These are phyloP conservation scores for Flaveria sonorensis DNA, from an alignment of 129 eudicot genomes.

Conservation along the genomic window DNA sequence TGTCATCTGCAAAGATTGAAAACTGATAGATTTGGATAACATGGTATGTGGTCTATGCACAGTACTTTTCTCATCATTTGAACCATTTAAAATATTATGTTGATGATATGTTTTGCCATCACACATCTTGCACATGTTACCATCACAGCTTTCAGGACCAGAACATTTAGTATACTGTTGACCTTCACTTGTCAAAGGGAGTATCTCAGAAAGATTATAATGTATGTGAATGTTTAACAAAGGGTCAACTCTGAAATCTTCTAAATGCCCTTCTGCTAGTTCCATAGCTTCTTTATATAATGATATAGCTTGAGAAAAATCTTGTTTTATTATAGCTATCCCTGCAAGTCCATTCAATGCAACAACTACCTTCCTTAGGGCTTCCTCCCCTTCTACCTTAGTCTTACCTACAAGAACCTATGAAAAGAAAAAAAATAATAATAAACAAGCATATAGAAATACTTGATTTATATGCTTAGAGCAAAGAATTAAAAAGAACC, in stretches of 20 bases:
- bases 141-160: constrained; percentile 36
- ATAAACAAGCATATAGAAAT: neutral
- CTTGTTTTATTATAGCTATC: constrained; percentile 73
- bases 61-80: constrained; percentile 22
- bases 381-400: constrained; percentile 95
- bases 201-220: constrained; percentile 81
- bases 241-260: constrained; percentile 92
- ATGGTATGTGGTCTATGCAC: constrained; percentile 25
- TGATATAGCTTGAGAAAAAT: constrained; percentile 60
- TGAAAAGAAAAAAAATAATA: constrained; percentile 20
- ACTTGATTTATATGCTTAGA: neutral
- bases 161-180: constrained; percentile 27
- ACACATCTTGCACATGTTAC: constrained; percentile 34
- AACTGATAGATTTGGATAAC: constrained; percentile 35
- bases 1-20: constrained; percentile 48
- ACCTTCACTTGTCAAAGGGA: constrained; percentile 43
- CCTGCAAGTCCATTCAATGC: constrained; percentile 95
- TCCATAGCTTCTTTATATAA: constrained; percentile 77
- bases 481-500: constrained; percentile 1
- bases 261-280: constrained; percentile 68
- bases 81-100: constrained; percentile 29
- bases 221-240: constrained; percentile 80
- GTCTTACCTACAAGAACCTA: constrained; percentile 95
- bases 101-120: constrained; percentile 37
- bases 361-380: constrained; percentile 73